phyloP scores from a whole-genome alignment of 1,139 yeast species.

The Yamadazyma sp. region DNA sequence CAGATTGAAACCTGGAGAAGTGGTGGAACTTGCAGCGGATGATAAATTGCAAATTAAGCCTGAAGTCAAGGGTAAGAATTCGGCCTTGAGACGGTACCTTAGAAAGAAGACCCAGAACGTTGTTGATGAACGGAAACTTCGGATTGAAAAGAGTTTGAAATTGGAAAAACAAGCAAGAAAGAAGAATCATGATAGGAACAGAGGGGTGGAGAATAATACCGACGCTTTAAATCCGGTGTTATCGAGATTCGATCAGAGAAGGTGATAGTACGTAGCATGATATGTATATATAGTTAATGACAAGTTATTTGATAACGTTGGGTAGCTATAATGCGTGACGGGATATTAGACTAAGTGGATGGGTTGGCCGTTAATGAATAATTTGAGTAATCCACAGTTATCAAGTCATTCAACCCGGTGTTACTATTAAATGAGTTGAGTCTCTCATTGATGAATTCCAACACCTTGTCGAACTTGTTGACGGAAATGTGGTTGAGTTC shows the following conservation, averaged over 20 bases:
- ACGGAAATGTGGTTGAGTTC: conserved; percentile 59
- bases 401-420: conserved; percentile 36
- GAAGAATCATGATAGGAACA: conserved; percentile 45
- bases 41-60: conserved; percentile 52
- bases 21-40: conserved; percentile 46
- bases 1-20: conserved; percentile 64
- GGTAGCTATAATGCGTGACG: no score
- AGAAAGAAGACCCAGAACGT: conserved; percentile 87
- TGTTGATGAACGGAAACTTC: conserved; percentile 80
- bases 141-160: conserved; percentile 75
- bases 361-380: conserved; percentile 28
- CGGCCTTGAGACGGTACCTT: conserved; percentile 75
- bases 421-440: conserved; percentile 10
- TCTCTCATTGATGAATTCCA: conserved; percentile 38
- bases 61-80: conserved; percentile 74
- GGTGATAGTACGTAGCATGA: conserved; percentile 1
- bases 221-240: conserved; percentile 58
- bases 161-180: conserved; percentile 74
- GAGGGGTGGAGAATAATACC: conserved; percentile 53
- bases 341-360: conserved; percentile 5
- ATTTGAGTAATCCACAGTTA: conserved; percentile 49
- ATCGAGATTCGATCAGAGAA: conserved; percentile 43
- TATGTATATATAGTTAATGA: background rate
- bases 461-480: conserved; percentile 48
- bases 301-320: no score